These are phyloP conservation scores for Hymenochaete sp. DNA, from an alignment of 1,284 basidiomycete species.

Conservation along the genomic window DNA sequence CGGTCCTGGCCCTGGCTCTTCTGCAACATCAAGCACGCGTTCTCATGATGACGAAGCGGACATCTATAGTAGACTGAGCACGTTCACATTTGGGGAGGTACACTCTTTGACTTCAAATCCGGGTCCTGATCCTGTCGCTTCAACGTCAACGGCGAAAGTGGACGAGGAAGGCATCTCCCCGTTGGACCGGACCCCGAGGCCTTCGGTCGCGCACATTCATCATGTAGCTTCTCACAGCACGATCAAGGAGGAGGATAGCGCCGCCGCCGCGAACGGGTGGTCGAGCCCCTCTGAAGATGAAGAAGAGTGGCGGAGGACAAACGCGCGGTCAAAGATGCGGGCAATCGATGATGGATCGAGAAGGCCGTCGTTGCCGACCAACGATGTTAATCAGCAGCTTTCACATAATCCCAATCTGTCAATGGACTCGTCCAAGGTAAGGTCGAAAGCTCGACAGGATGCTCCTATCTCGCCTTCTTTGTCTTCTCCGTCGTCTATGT, in stretches of 20 bases:
- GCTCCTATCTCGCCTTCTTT: too few species aligned
- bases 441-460: conserved; percentile 10
- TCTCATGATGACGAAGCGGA: conserved; percentile 26
- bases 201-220: conserved; percentile 27
- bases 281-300: conserved; percentile 20
- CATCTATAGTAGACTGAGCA: conserved; percentile 31
- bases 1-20: conserved; percentile 3
- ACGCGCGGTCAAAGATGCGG: conserved; percentile 35
- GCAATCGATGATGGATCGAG: conserved; percentile 39
- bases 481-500: conserved; percentile 10
- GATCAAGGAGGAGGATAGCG: neutral
- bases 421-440: neutral
- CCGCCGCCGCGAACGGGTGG: conserved; percentile 14
- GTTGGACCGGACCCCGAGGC: conserved; percentile 30
- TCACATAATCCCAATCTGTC: too few species aligned
- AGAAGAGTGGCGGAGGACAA: conserved; percentile 26
- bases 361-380: conserved; percentile 37
- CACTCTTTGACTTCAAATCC: conserved; percentile 15
- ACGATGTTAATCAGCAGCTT: conserved; percentile 20
- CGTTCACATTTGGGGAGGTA: conserved; percentile 35
- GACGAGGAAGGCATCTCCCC: conserved; percentile 19
- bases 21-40: conserved; percentile 19
- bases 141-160: conserved; percentile 21
- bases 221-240: neutral
- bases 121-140: conserved; percentile 18